Conservation (phyloP, 495 filamentous ascomycete species). For the Penicillium ucsense region DNA sequence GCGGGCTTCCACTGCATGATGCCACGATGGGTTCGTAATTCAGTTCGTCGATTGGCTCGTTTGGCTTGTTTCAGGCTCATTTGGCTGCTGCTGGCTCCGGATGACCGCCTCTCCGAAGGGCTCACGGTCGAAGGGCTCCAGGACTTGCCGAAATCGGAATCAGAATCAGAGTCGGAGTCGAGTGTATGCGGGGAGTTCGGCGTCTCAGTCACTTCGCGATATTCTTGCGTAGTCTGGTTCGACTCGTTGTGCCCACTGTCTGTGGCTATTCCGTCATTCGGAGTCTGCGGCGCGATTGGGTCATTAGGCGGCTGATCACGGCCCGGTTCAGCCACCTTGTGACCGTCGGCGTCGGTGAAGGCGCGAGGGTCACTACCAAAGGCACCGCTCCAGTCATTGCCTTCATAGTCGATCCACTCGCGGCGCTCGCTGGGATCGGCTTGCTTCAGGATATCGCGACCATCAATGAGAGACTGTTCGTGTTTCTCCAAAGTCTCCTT, state of each 20-base stretch:
- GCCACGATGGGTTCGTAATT: constrained; percentile 42
- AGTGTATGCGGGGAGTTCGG: background rate
- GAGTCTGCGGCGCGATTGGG: constrained; percentile 39
- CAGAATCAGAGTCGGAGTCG: constrained; percentile 4
- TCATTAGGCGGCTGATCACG: constrained; percentile 48
- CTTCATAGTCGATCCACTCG: constrained; percentile 70
- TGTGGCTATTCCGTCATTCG: constrained; percentile 24
- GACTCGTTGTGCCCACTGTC: background rate
- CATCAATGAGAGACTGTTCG: constrained; percentile 65
- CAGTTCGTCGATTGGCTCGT: constrained; percentile 34
- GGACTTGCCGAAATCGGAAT: constrained; percentile 4
- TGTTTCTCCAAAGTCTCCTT: constrained; percentile 59
- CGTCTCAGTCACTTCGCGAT: background rate
- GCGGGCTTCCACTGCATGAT: constrained; percentile 49
- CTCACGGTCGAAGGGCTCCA: constrained; percentile 12
- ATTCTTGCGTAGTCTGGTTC: too few relatives aligned
- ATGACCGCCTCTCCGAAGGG: constrained; percentile 5
- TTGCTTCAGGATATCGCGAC: constrained; percentile 66
- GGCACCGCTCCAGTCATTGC: constrained; percentile 82
- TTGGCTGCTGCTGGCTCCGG: constrained; percentile 7
- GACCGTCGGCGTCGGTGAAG: constrained; percentile 39
- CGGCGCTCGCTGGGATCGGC: constrained; percentile 59
- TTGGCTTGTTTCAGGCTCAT: constrained; percentile 13
- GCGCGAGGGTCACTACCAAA: constrained; percentile 59
- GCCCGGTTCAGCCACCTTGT: constrained; percentile 46